A percentile compares a stretch with the other conserved stretches of the same genome.
Evolutionary conservation across 2,329 filamentous ascomycete genomes (phyloP).

Genomic region (Paramyrothecium sp.): DNA sequence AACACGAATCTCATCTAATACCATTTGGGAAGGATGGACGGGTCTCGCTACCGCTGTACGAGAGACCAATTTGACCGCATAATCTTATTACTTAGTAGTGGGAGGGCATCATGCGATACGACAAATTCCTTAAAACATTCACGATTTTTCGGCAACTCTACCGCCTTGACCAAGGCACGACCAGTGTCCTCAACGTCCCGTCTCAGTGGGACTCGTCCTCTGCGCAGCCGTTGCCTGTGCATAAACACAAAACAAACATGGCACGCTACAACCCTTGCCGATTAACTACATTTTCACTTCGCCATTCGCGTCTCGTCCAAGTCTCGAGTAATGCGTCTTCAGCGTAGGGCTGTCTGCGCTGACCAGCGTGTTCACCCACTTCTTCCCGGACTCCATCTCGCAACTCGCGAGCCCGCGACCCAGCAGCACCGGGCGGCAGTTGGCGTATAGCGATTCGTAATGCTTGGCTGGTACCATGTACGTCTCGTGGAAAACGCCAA

Average conservation of each 20-base stretch:
- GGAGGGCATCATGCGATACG: too few relatives aligned
- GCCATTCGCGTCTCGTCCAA: constrained; percentile 23
- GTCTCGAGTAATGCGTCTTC: constrained; percentile 31
- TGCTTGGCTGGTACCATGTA: constrained; percentile 41
- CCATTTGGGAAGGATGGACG: too few relatives aligned
- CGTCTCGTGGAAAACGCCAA: constrained; percentile 55
- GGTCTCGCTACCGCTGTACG: too few relatives aligned
- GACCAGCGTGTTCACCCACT: constrained; percentile 33
- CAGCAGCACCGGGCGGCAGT: constrained; percentile 37
- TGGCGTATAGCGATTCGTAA: constrained; percentile 52
- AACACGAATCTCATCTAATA: too few relatives aligned
- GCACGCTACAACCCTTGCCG: neutral
- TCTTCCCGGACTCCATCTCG: constrained; percentile 16
- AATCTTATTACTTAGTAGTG: too few relatives aligned
- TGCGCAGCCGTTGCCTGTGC: neutral
- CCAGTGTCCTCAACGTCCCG: too few relatives aligned
- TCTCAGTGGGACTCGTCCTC: too few relatives aligned
- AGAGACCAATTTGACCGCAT: too few relatives aligned
- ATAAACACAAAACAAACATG: neutral
- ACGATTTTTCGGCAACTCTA: too few relatives aligned
- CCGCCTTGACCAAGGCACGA: too few relatives aligned
- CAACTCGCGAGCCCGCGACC: constrained; percentile 25
- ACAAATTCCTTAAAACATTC: too few relatives aligned
- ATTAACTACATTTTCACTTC: constrained; percentile 7
- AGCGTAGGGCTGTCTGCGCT: constrained; percentile 25